A percentile compares a stretch with the other conserved stretches of the same genome.
phyloP scores from a whole-genome alignment of 2,329 filamentous ascomycete genomes.

The Tolypocladium cylindrosporum region DNA sequence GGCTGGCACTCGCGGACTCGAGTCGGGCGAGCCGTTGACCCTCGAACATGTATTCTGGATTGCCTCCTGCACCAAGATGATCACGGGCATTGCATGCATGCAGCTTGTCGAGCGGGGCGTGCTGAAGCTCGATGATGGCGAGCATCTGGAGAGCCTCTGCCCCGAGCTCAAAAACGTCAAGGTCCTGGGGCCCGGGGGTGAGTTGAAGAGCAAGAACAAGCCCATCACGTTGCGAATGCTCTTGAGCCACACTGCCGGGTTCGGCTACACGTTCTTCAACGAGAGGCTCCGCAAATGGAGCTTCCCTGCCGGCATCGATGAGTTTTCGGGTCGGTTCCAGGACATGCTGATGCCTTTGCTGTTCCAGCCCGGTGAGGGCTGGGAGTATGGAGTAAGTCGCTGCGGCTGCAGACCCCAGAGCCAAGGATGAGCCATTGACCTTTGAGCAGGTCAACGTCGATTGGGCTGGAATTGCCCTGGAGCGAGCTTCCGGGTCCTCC shows the following conservation, averaged over 20 bases:
- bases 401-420: background rate
- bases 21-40: slow-evolving; percentile 39
- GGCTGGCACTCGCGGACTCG: slow-evolving; percentile 34
- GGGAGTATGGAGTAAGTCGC: slow-evolving; percentile 46
- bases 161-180: slow-evolving; percentile 38
- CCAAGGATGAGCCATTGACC: background rate
- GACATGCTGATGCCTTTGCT: slow-evolving; percentile 45
- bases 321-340: slow-evolving; percentile 42
- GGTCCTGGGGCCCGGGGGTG: slow-evolving; percentile 29
- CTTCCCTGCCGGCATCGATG: slow-evolving; percentile 41
- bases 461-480: slow-evolving; percentile 41
- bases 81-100: slow-evolving; percentile 42
- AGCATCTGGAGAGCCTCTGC: slow-evolving; percentile 33
- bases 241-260: slow-evolving; percentile 44
- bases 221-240: slow-evolving; percentile 49
- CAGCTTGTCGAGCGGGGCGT: slow-evolving; percentile 44
- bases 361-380: slow-evolving; percentile 52
- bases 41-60: slow-evolving; percentile 52
- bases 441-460: slow-evolving; percentile 34
- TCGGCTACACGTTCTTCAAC: slow-evolving; percentile 47
- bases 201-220: slow-evolving; percentile 31
- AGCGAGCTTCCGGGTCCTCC: slow-evolving; percentile 29
- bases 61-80: slow-evolving; percentile 48
- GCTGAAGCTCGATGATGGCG: slow-evolving; percentile 36
- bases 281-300: slow-evolving; percentile 35